These are phyloP conservation scores for Coprinopsis sp. DNA, from an alignment of 768 basidiomycete species.

Conservation along the genomic window DNA sequence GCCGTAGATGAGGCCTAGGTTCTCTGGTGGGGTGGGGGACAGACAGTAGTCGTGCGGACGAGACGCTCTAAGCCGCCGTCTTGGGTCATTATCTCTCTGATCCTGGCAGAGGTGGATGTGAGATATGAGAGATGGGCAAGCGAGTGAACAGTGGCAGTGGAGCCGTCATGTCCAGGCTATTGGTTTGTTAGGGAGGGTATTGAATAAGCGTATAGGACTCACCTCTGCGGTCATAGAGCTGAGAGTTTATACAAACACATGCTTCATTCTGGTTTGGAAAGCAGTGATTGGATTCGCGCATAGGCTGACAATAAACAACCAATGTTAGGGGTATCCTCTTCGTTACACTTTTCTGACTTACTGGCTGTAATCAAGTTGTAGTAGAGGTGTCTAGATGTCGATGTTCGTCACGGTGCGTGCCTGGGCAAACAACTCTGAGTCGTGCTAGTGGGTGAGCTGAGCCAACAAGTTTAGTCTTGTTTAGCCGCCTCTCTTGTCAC, in stretches of 20 bases:
- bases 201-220: conserved; percentile 22
- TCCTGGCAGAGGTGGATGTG: conserved; percentile 94
- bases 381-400: no score
- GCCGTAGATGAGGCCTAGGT: conserved; percentile 71
- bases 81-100: conserved; percentile 97
- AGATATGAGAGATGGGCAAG: conserved; percentile 94
- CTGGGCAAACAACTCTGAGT: background rate
- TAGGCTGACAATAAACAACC: conserved; percentile 24
- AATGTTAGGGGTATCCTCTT: background rate
- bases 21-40: conserved; percentile 75
- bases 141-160: conserved; percentile 60
- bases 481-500: no score
- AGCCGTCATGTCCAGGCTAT: conserved; percentile 50
- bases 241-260: conserved; percentile 88
- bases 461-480: conserved; percentile 6
- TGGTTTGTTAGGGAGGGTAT: conserved; percentile 1
- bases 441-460: conserved; percentile 1
- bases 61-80: conserved; percentile 97
- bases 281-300: conserved; percentile 94
- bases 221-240: conserved; percentile 95
- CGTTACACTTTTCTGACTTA: background rate
- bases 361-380: no score
- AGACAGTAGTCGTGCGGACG: conserved; percentile 87
- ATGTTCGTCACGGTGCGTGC: no score
- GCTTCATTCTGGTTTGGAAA: conserved; percentile 95